Percentiles rank a stretch among this genome's conserved stretches.
phyloP scores from a whole-genome alignment of 805 yeast genomes.

The Tetrapisispora nanseiensis region DNA sequence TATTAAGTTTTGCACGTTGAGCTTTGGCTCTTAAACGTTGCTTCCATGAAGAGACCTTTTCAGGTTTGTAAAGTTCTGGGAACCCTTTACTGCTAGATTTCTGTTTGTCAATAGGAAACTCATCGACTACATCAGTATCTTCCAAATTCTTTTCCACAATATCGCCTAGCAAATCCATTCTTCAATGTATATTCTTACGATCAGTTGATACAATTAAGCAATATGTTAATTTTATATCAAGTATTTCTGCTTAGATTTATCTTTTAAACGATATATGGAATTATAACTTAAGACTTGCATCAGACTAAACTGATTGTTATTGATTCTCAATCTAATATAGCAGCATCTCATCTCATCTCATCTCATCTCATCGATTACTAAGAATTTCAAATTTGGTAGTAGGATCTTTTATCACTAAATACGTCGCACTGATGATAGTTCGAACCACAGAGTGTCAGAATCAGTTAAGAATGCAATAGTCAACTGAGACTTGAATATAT shows the following conservation, averaged over 20 bases:
- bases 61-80: constrained; percentile 27
- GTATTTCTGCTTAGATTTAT: too few relatives aligned
- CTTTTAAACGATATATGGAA: too few relatives aligned
- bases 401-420: neutral
- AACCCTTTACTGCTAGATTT: constrained; percentile 18
- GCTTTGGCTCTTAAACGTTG: constrained; percentile 25
- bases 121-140: neutral
- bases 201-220: too few relatives aligned
- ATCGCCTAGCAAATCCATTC: constrained; percentile 63
- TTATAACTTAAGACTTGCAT: too few relatives aligned
- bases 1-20: neutral
- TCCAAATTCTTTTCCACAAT: constrained; percentile 51
- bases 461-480: too few relatives aligned
- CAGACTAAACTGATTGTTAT: too few relatives aligned
- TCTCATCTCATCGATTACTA: neutral
- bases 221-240: too few relatives aligned
- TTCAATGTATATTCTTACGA: neutral
- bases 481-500: too few relatives aligned
- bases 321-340: too few relatives aligned
- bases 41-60: constrained; percentile 43
- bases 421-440: too few relatives aligned
- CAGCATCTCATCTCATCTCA: constrained; percentile 1
- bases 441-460: too few relatives aligned
- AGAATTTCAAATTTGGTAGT: neutral
- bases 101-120: neutral